phyloP scores from a whole-genome alignment of 2,329 filamentous ascomycete species.

The Penicillium freii region DNA sequence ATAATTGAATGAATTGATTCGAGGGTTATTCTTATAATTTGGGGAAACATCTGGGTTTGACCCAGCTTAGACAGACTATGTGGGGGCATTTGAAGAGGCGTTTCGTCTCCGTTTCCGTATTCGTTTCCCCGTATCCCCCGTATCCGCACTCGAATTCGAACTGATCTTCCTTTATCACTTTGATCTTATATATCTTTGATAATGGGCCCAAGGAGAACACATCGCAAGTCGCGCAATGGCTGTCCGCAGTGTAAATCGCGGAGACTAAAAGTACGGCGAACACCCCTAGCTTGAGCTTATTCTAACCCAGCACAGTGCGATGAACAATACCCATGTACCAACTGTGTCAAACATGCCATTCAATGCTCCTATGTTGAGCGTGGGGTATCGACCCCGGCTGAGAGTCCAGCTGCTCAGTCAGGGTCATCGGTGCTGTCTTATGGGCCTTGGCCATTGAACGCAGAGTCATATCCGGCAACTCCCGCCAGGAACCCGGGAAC shows the following conservation, averaged over 20 bases:
- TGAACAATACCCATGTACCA: slow-evolving; percentile 27
- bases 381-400: not conserved
- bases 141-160: slow-evolving; percentile 17
- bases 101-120: slow-evolving; percentile 12
- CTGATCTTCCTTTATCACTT: not conserved
- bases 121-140: not conserved
- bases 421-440: not conserved
- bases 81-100: not conserved
- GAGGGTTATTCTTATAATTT: not conserved
- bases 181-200: not conserved
- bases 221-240: slow-evolving; percentile 30
- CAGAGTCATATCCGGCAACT: slow-evolving; percentile 1
- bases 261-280: slow-evolving; percentile 22
- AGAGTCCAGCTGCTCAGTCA: slow-evolving; percentile 4
- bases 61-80: not conserved
- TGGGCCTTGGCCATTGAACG: not conserved
- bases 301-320: slow-evolving; percentile 24
- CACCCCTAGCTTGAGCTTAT: not conserved
- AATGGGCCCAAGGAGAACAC: slow-evolving; percentile 28
- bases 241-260: slow-evolving; percentile 28
- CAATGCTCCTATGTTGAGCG: slow-evolving; percentile 21
- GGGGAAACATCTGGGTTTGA: not conserved
- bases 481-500: not conserved
- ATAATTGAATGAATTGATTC: not conserved
- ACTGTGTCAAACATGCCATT: slow-evolving; percentile 26